Percentiles rank a stretch among this genome's conserved stretches.
Conservation (phyloP, 2,329 filamentous ascomycete species). For the Chaetomium globosum region DNA sequence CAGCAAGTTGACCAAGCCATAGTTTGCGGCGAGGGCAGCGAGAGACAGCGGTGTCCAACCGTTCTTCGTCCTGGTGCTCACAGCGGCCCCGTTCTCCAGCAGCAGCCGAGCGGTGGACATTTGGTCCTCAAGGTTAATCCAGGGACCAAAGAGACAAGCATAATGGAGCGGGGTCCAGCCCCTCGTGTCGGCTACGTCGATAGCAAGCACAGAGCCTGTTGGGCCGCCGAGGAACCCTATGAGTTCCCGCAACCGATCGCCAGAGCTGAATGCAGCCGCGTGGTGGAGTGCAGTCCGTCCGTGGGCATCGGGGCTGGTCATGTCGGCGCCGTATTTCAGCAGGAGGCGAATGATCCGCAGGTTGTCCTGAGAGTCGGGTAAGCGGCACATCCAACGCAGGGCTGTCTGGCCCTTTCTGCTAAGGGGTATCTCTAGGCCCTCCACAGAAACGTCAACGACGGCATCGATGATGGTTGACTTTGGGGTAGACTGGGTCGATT, state of each 20-base stretch:
- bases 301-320: conserved; percentile 14
- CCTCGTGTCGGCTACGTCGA: conserved; percentile 21
- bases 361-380: background rate
- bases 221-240: conserved; percentile 22
- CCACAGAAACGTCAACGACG: background rate
- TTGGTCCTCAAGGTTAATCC: conserved; percentile 3
- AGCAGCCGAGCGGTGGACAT: conserved; percentile 10
- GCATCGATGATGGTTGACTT: conserved; percentile 25
- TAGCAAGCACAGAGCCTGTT: conserved; percentile 6
- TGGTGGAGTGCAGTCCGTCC: conserved; percentile 27
- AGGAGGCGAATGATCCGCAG: conserved; percentile 14
- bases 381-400: conserved; percentile 20
- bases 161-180: conserved; percentile 32
- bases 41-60: conserved; percentile 26
- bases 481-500: background rate
- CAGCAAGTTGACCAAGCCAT: conserved; percentile 11
- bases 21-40: conserved; percentile 20
- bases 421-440: background rate
- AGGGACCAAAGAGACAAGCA: conserved; percentile 24
- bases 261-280: conserved; percentile 21
- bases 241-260: conserved; percentile 6
- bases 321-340: conserved; percentile 23
- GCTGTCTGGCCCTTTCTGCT: conserved; percentile 7
- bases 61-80: conserved; percentile 11
- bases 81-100: conserved; percentile 22